A percentile compares a stretch with the other conserved stretches of the same genome.
Evolutionary conservation across 768 basidiomycete genomes (phyloP).

Genomic region (Leccinellum rugosiceps): DNA sequence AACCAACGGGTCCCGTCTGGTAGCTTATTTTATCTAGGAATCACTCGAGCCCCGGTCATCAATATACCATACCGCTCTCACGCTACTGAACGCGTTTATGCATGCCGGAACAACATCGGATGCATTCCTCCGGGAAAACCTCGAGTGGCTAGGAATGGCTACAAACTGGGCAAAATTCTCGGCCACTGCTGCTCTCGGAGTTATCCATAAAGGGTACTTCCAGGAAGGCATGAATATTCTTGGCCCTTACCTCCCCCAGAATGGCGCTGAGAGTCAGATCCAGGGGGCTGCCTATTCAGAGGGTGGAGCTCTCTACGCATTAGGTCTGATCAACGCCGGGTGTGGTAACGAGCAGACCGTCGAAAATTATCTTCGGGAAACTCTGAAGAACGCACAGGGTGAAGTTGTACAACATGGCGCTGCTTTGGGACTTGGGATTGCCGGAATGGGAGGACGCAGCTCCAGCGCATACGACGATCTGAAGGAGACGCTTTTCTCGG

Average conservation of each 20-base stretch:
- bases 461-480: slow-evolving; percentile 89
- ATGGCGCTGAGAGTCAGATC: slow-evolving; percentile 70
- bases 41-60: slow-evolving; percentile 91
- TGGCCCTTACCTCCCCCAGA: slow-evolving; percentile 87
- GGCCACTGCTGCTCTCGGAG: slow-evolving; percentile 93
- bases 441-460: slow-evolving; percentile 90
- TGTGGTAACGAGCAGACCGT: slow-evolving; percentile 70
- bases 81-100: slow-evolving; percentile 96
- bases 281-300: slow-evolving; percentile 86
- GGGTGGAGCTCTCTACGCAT: slow-evolving; percentile 92
- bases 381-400: slow-evolving; percentile 68
- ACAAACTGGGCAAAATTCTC: slow-evolving; percentile 99
- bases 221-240: slow-evolving; percentile 91
- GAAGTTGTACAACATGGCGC: slow-evolving; percentile 98
- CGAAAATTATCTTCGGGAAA: slow-evolving; percentile 74
- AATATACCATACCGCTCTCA: slow-evolving; percentile 95
- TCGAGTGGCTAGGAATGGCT: slow-evolving; percentile 94
- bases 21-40: slow-evolving; percentile 49
- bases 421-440: slow-evolving; percentile 93
- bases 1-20: neutral
- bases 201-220: slow-evolving; percentile 97
- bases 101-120: slow-evolving; percentile 98
- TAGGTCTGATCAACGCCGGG: slow-evolving; percentile 93
- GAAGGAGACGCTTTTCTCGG: slow-evolving; percentile 84
- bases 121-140: slow-evolving; percentile 87